phyloP scores from a whole-genome alignment of 1,284 basidiomycete species.

The Ceratobasidium sp. region DNA sequence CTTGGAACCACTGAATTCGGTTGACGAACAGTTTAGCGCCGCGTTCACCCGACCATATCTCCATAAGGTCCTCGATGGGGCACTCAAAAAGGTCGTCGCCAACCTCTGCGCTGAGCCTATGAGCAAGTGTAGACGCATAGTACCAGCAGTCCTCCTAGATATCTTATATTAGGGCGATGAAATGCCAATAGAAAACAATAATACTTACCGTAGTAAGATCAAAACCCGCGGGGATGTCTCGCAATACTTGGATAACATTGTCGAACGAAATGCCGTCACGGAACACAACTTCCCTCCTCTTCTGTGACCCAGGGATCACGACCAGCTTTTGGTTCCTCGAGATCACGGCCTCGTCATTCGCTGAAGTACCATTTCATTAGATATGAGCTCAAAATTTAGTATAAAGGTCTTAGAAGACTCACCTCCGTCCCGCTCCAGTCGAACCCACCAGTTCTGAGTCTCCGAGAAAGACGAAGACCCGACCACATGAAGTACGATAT shows the following conservation, averaged over 20 bases:
- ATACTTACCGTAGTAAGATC: not conserved
- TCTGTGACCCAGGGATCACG: not conserved
- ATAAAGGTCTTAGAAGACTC: not conserved
- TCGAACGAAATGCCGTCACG: slow-evolving; percentile 1
- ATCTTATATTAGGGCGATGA: not conserved
- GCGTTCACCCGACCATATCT: slow-evolving; percentile 36
- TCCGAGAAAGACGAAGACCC: slow-evolving; percentile 3
- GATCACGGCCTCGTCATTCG: not conserved
- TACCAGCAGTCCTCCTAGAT: slow-evolving; percentile 39
- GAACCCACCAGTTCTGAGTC: slow-evolving; percentile 24
- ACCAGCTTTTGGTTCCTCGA: slow-evolving; percentile 3
- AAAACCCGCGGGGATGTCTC: not conserved
- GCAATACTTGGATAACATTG: slow-evolving; percentile 16
- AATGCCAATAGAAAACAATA: not conserved
- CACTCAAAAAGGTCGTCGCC: slow-evolving; percentile 28
- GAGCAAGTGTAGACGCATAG: slow-evolving; percentile 30
- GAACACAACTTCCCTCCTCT: slow-evolving; percentile 11
- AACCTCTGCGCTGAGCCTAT: slow-evolving; percentile 17
- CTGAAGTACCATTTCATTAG: not conserved
- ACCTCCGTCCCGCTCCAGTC: slow-evolving; percentile 22
- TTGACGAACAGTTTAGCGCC: slow-evolving; percentile 17
- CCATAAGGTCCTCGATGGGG: slow-evolving; percentile 4
- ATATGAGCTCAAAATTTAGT: not conserved
- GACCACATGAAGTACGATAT: slow-evolving; percentile 4
- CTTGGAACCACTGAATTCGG: slow-evolving; percentile 18